Conservation (phyloP, 2,329 filamentous ascomycete genomes). For the Hymenotorrendiella dingleyae region DNA sequence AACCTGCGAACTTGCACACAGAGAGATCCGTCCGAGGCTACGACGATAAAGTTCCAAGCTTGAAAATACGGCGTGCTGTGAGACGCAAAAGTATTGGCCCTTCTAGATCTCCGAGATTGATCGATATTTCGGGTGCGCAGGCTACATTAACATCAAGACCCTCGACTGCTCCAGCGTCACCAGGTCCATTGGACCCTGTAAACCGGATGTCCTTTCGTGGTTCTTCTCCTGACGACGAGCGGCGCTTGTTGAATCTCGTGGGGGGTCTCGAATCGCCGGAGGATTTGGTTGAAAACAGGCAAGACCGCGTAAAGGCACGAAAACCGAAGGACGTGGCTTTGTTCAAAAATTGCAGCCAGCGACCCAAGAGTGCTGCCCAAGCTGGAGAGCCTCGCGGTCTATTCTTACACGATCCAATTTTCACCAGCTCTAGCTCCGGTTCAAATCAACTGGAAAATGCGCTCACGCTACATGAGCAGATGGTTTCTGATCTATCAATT, state of each 20-base stretch:
- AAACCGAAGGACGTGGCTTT: background rate
- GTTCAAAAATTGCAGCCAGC: background rate
- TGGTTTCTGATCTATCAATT: background rate
- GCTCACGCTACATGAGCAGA: constrained; percentile 4
- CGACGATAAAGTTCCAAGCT: no score
- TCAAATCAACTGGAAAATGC: background rate
- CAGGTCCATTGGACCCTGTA: background rate
- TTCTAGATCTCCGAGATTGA: background rate
- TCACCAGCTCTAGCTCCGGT: background rate
- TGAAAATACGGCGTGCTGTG: no score
- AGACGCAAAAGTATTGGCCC: no score
- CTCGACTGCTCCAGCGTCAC: background rate
- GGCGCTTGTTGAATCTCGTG: background rate
- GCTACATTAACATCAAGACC: background rate
- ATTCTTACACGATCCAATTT: background rate
- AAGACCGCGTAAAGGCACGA: background rate
- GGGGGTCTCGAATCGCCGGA: background rate
- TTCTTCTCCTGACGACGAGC: no score
- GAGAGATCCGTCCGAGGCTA: no score
- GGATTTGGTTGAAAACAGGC: background rate
- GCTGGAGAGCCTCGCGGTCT: background rate
- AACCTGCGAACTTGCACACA: no score
- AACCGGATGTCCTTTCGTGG: no score
- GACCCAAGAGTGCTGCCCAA: background rate
- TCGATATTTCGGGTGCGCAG: background rate